Base-by-base conservation (phyloP, 495 filamentous ascomycete species). In the Penicillium robsamsonii region DNA sequence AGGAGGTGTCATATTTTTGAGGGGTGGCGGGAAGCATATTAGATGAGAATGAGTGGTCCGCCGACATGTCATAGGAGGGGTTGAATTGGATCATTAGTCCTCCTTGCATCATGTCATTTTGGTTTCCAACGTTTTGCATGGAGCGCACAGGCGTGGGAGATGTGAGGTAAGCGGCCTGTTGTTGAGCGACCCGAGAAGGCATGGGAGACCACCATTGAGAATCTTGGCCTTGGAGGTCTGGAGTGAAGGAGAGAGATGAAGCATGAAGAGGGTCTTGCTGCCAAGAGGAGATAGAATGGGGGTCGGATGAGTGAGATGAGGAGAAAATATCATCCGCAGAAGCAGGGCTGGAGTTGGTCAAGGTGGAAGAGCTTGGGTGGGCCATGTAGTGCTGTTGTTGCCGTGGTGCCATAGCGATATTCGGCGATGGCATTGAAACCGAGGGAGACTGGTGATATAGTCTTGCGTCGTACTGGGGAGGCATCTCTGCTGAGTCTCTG, bases 41-140 rank as follows among this genome's bases (percentile, higher is more conserved):
- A 38, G 70, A 51, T 40, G 68, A 56, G 51, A 66, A 74, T 11
- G 69, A 73, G 11, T 70, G 59, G 20, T 69, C 66, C 31, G 61
- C 59, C 17, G 73, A 64, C 53, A 75, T 64, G 25, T 72, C 71
- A 50, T 72, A 73, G 25, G 76, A 71, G 15, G 69, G 67, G 53
- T 74, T 68, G 46, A 76, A 61, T 57, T 79, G 75, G 40, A 78
- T 77, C 76, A 80, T 78, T 30, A 78, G 70, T 8, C 76, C 74
- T 18, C 70, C 73, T 64, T 74, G 70, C 56, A 76, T 70, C 55
- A 76, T 63, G 46, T 73, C 70, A 61, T 69, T 69, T 46, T 70
- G 72, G 41, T 56, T 61, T n/a, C 60, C 56, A 40, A 69, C 54
- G 46, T 44, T 63, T 57, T 70, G 67, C 49, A 75, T 66, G 12